Percentiles rank a stretch among this genome's conserved stretches.
phyloP scores from a whole-genome alignment of 225 moss, liverwort and hornwort species.

The Sphagnum contortum region DNA sequence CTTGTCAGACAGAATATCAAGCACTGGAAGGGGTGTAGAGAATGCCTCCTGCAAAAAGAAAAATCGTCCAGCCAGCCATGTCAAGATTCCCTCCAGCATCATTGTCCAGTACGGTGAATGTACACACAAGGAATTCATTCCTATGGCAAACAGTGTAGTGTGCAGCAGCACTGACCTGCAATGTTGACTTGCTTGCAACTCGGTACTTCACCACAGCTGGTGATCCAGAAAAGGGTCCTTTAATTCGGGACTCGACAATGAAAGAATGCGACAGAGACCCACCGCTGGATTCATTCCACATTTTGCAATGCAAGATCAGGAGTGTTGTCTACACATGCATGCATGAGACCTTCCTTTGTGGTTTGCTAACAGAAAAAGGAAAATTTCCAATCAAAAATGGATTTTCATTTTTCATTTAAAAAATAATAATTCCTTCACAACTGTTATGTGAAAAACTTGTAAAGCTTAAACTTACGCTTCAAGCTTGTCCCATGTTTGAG shows the following conservation, averaged over 20 bases:
- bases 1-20: slow-evolving; percentile 58
- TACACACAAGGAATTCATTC: no score
- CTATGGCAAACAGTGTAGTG: no score
- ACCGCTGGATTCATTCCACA: slow-evolving; percentile 21
- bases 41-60: slow-evolving; percentile 31
- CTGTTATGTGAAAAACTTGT: no score
- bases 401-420: no score
- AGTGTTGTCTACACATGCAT: no score
- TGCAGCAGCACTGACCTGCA: slow-evolving; percentile 27
- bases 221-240: slow-evolving; percentile 35
- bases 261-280: slow-evolving; percentile 29
- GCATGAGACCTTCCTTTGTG: no score
- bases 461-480: slow-evolving; percentile 40
- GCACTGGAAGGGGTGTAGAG: slow-evolving; percentile 42
- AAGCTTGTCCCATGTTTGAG: slow-evolving; percentile 51
- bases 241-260: slow-evolving; percentile 35
- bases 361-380: no score
- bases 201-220: slow-evolving; percentile 56
- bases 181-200: slow-evolving; percentile 38
- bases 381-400: no score
- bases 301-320: no score
- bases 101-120: no score
- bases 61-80: neutral
- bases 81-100: neutral
- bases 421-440: no score